Base-by-base conservation (phyloP, 164 flowering plant genomes). In the Berberis thunbergii region DNA sequence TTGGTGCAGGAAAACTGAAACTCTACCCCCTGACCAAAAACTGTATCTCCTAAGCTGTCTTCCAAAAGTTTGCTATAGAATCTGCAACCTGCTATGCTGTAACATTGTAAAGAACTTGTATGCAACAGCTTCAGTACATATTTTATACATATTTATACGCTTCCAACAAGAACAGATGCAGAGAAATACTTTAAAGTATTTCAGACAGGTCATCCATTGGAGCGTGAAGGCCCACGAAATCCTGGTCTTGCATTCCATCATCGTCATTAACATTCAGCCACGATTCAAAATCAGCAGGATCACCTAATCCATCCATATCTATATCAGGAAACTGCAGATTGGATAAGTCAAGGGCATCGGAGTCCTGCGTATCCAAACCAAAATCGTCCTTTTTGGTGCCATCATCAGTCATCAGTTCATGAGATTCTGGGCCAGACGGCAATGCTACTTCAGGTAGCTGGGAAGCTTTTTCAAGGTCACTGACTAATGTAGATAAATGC, bases 181-280 rank as follows among this genome's bases (percentile, higher is more conserved):
- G 58, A 55, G 40, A 46, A 46, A 8, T 46, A 8, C 4, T 46
- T 46, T 46, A 4, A 46, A 46, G 49, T 48, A 48, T 48, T 48
- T 48, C 50, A 45, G 90, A 73, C 57, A 87, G 88, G 72, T 87
- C 94, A 68, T 87, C 94, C 94, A 87, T 85, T 54, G 94, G 94
- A 73, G 85, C 84, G 61, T 80, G 81, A 66, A 87, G 90, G 43
- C 94, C 94, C 84, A 81, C 79, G 48, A 85, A 73, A 75, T 85
- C 90, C 69, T 82, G 81, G 2, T 73, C 86, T 63, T 83, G 87
- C 41, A 68, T 82, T 69, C 45, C 87, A 26, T 26, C 26, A 26
- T 26, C 26, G 26, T 26, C 26, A 26, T 26, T 26, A 26, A 26
- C 26, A 26, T 26, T 26, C 26, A 26, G 26, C 26, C 26, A 26